A percentile compares a stretch with the other conserved stretches of the same genome.
Evolutionary conservation across 108 stramenopile species (phyloP).

Genomic region (Pseudonitzschia pungens): DNA sequence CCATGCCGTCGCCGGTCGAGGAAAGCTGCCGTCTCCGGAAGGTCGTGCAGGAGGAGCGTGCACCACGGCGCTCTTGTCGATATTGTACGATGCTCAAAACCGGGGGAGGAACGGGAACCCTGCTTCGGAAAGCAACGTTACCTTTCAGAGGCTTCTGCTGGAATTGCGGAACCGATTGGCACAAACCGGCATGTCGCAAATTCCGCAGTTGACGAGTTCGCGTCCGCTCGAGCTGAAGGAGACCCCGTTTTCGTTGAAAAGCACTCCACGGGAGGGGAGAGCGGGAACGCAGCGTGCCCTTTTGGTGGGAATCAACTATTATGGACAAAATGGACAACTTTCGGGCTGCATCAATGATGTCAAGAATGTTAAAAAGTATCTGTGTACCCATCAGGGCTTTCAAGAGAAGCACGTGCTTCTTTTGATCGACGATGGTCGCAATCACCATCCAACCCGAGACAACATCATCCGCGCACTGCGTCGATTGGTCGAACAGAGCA

Average conservation of each 20-base stretch:
- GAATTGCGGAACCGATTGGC: conserved; percentile 56
- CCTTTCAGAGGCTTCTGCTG: conserved; percentile 72
- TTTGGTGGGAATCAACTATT: conserved; percentile 91
- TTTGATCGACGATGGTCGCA: conserved; percentile 71
- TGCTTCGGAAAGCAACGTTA: conserved; percentile 37
- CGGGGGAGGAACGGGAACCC: conserved; percentile 28
- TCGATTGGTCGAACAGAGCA: conserved; percentile 42
- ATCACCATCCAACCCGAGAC: conserved; percentile 53
- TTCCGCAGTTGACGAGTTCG: conserved; percentile 73
- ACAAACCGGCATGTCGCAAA: conserved; percentile 44
- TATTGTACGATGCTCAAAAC: conserved; percentile 56
- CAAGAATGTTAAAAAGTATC: conserved; percentile 76
- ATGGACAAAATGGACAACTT: conserved; percentile 83
- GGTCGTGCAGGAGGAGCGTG: conserved; percentile 86
- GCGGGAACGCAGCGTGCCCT: conserved; percentile 54
- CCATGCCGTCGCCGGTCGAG: conserved; percentile 47
- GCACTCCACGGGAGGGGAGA: not conserved
- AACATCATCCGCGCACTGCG: conserved; percentile 72
- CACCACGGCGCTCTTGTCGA: conserved; percentile 81
- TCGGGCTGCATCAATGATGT: conserved; percentile 92
- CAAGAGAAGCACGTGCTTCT: conserved; percentile 59
- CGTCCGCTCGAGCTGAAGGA: conserved; percentile 45
- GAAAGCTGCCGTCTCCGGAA: conserved; percentile 71
- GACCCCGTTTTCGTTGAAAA: conserved; percentile 8
- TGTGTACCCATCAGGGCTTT: conserved; percentile 65